Conservation (phyloP, 129 eudicot species). For the Helianthus tuberosus region DNA sequence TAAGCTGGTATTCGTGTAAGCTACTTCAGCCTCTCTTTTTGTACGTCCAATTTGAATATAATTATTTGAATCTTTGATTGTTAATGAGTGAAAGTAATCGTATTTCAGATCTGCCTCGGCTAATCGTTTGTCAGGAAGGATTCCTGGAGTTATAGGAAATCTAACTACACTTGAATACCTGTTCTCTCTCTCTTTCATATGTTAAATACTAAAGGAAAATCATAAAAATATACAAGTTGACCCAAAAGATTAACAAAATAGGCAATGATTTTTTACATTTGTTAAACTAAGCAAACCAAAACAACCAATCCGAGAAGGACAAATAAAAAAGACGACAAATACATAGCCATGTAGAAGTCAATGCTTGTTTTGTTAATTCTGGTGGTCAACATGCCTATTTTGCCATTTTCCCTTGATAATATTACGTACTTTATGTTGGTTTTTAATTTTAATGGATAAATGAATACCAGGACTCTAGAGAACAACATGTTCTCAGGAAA, state of each 20-base stretch:
- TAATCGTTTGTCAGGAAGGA: conserved; percentile 69
- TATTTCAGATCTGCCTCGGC: conserved; percentile 38
- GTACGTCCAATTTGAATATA: background rate
- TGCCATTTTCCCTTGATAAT: no score
- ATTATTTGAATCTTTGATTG: background rate
- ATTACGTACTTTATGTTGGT: background rate
- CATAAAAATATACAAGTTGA: no score
- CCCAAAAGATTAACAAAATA: no score
- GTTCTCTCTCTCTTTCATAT: conserved; percentile 32
- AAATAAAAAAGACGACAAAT: no score
- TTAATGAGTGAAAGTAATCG: background rate
- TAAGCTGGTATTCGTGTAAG: conserved; percentile 6
- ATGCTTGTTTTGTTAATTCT: no score
- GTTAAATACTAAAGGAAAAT: no score
- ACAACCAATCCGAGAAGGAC: no score
- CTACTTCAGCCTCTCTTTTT: background rate
- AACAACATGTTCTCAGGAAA: conserved; percentile 52
- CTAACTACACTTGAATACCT: conserved; percentile 49
- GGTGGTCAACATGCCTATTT: no score
- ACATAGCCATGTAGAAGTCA: no score
- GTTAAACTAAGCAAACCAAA: no score
- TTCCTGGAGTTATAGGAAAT: conserved; percentile 60
- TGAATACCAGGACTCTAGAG: conserved; percentile 56
- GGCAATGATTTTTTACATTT: no score
- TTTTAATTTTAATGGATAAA: background rate